Evolutionary conservation across 2,329 filamentous ascomycete genomes (phyloP), one percentile per base, ranked within the genome.

Genomic region (Claviceps capensis): DNA sequence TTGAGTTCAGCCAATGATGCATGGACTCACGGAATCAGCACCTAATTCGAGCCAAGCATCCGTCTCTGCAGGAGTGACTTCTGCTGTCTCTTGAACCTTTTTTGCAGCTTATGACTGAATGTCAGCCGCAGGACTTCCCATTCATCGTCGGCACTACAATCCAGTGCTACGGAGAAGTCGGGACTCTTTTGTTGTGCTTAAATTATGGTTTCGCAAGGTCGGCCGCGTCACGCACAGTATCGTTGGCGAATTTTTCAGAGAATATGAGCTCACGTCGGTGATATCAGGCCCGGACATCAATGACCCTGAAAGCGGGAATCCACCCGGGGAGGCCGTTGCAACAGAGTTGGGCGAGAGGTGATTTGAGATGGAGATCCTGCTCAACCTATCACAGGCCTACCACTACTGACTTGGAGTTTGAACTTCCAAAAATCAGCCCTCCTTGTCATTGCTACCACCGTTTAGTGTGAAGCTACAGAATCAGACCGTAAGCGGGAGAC

Each of bases 331-430:
- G 42, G 69, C 70, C 41, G 73, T 85, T 1, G 80, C 82, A 0
- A 73, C 83, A 5, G 82, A 80, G 0, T 86, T 88, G 60, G 84
- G 84, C 16, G 83, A 87, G 61, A 72, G 76, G 49, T 72, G n/a
- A 77, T 53, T 85, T 80, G 79, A 87, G 87, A 62, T 86, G 81
- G 79, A 62, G 76, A 4, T 60, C 73, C 14, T 69, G 74, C 2
- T 64, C 78, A 5, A 54, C 65, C 44, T 16, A n/a, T n/a, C 16
- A n/a, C 38, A 17, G 5, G n/a, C 16, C 38, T 4, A n/a, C 38
- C 3, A 11, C 30, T 34, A 11, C 30, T 4, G 11, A 34, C 30
- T 34, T 41, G 14, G 51, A 56, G 37, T 51, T 56, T 17, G 53
- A 59, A 5, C 56, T 61, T 13, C 4, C n/a, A 69, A 76, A 53